Percentiles rank a stretch among this genome's conserved stretches.
These are phyloP conservation scores for Aspergillus vadensis DNA, from an alignment of 2,329 filamentous ascomycete genomes.

Conservation along the genomic window DNA sequence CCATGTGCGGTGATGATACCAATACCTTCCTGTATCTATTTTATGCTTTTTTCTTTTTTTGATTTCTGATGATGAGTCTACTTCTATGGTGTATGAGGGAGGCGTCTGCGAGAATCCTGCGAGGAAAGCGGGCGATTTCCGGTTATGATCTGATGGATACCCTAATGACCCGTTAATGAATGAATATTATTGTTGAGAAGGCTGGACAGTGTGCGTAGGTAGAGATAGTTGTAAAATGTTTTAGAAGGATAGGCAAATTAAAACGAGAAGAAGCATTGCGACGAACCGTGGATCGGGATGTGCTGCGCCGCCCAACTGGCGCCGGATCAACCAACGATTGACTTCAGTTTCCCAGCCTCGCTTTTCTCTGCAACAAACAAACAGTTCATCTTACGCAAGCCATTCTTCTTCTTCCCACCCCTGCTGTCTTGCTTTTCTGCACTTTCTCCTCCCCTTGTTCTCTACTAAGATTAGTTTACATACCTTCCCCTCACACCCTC, in stretches of 20 bases:
- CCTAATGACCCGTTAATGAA: slow-evolving; percentile 5
- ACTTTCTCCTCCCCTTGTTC: not conserved
- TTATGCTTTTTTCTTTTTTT: slow-evolving; percentile 15
- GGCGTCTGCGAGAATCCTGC: not conserved
- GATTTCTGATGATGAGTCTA: not conserved
- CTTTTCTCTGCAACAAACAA: not conserved
- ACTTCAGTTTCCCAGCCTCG: not conserved
- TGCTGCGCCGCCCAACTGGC: not conserved
- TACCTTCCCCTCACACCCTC: not conserved
- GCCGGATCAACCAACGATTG: not conserved
- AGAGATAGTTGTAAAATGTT: too few relatives aligned
- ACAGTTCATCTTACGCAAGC: not conserved
- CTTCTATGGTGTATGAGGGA: not conserved
- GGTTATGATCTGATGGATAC: slow-evolving; percentile 9
- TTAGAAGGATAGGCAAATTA: too few relatives aligned
- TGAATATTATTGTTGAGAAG: not conserved
- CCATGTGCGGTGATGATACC: slow-evolving; percentile 49
- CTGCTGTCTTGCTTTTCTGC: not conserved
- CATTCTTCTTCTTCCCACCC: not conserved
- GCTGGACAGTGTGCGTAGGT: too few relatives aligned
- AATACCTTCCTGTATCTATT: slow-evolving; percentile 12
- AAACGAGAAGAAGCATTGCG: not conserved
- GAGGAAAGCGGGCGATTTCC: not conserved
- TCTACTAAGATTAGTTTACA: too few relatives aligned
- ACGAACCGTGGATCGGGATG: not conserved